These are phyloP conservation scores for Tricholoma matsutake DNA, from an alignment of 768 basidiomycete genomes.

Conservation along the genomic window DNA sequence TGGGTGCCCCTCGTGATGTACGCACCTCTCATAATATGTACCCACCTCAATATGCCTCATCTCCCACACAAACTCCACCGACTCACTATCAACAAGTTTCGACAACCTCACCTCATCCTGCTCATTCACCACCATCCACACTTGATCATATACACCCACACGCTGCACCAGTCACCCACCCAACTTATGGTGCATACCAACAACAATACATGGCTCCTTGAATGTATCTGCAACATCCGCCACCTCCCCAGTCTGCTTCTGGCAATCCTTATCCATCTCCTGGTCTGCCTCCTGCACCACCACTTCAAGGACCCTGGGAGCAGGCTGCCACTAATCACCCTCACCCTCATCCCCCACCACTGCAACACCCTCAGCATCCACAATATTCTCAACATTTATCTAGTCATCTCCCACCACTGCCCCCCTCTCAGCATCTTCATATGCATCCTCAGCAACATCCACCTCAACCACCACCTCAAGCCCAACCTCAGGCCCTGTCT, in stretches of 20 bases:
- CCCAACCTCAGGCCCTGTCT: constrained; percentile 13
- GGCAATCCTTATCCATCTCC: constrained; percentile 43
- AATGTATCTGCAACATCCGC: constrained; percentile 30
- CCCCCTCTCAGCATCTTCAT: constrained; percentile 17
- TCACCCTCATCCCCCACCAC: constrained; percentile 16
- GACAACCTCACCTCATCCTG: constrained; percentile 25
- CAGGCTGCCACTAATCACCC: constrained; percentile 24
- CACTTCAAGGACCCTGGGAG: constrained; percentile 40
- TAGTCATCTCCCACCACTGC: constrained; percentile 23
- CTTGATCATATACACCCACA: constrained; percentile 43
- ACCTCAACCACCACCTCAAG: constrained; percentile 14
- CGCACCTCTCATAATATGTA: constrained; percentile 46
- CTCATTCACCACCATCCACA: constrained; percentile 26
- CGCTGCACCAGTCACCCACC: constrained; percentile 33
- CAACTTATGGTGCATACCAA: constrained; percentile 31
- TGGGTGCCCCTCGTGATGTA: constrained; percentile 39
- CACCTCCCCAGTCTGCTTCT: constrained; percentile 30
- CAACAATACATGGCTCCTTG: constrained; percentile 31
- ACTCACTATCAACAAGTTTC: constrained; percentile 32
- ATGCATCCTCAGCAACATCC: constrained; percentile 15
- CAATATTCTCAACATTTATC: constrained; percentile 13
- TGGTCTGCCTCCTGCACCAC: constrained; percentile 37
- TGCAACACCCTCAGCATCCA: constrained; percentile 22
- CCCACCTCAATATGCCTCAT: constrained; percentile 41
- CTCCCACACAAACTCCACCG: constrained; percentile 32